Conservation (phyloP, 306 rosid species). For the Inga leiocalycina region DNA sequence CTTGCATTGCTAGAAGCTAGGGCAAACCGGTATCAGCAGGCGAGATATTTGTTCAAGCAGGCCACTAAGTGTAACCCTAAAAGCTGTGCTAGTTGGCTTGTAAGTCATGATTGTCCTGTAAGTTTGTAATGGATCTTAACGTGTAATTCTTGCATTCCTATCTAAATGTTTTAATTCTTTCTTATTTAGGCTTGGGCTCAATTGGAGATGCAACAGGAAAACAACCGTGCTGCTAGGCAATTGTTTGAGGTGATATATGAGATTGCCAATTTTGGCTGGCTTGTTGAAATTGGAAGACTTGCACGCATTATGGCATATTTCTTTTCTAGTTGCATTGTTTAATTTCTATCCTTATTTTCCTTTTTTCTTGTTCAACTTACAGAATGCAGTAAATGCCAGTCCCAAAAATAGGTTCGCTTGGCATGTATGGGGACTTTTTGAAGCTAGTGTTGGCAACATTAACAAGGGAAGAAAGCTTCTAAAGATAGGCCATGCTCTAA, state of each 20-base stretch:
- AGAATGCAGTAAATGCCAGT: slow-evolving; percentile 93
- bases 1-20: slow-evolving; percentile 88
- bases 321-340: neutral
- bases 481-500: slow-evolving; percentile 83
- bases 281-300: slow-evolving; percentile 15
- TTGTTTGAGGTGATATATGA: slow-evolving; percentile 75
- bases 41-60: slow-evolving; percentile 81
- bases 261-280: slow-evolving; percentile 10
- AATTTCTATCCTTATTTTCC: slow-evolving; percentile 25
- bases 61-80: slow-evolving; percentile 88
- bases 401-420: slow-evolving; percentile 95
- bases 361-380: slow-evolving; percentile 26
- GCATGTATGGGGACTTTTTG: slow-evolving; percentile 99
- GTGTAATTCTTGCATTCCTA: slow-evolving; percentile 4
- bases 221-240: slow-evolving; percentile 63
- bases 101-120: slow-evolving; percentile 51
- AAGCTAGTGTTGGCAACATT: slow-evolving; percentile 73
- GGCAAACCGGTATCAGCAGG: slow-evolving; percentile 82
- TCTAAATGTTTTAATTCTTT: slow-evolving; percentile 10
- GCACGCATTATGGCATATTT: neutral
- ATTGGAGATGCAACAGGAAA: slow-evolving; percentile 86
- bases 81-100: slow-evolving; percentile 99
- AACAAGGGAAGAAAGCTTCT: slow-evolving; percentile 80
- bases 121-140: slow-evolving; percentile 9
- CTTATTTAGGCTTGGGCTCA: slow-evolving; percentile 88